These are phyloP conservation scores for Phytophthora kernoviae DNA, from an alignment of 352 stramenopile genomes.

Conservation along the genomic window DNA sequence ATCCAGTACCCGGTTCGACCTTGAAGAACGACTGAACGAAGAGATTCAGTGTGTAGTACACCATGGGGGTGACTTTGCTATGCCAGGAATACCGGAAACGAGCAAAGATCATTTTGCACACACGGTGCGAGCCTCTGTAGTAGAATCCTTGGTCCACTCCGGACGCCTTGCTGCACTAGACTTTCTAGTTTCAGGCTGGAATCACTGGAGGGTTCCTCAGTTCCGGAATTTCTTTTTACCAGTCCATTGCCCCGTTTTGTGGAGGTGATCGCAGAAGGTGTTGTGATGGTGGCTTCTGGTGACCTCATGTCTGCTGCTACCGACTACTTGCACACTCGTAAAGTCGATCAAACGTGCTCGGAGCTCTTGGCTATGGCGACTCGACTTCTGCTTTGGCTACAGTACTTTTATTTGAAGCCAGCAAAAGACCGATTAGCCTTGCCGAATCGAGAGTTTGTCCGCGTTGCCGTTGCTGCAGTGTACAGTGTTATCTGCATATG, in stretches of 20 bases:
- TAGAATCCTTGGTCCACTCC: slow-evolving; percentile 56
- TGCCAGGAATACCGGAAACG: slow-evolving; percentile 49
- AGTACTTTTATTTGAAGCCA: slow-evolving; percentile 65
- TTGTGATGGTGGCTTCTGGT: slow-evolving; percentile 51
- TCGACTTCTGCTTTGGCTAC: slow-evolving; percentile 65
- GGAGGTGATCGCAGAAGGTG: slow-evolving; percentile 61
- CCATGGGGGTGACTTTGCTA: slow-evolving; percentile 39
- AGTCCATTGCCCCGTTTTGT: slow-evolving; percentile 63
- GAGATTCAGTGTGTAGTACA: slow-evolving; percentile 52
- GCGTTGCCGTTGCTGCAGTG: slow-evolving; percentile 62
- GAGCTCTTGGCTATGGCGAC: slow-evolving; percentile 62
- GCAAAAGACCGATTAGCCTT: slow-evolving; percentile 33
- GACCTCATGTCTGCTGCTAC: slow-evolving; percentile 62
- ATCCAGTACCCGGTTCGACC: slow-evolving; percentile 26
- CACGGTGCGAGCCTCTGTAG: slow-evolving; percentile 40
- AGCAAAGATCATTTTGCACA: slow-evolving; percentile 42
- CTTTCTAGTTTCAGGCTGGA: slow-evolving; percentile 65
- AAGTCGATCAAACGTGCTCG: slow-evolving; percentile 69
- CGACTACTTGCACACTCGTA: slow-evolving; percentile 54
- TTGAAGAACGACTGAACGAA: slow-evolving; percentile 58
- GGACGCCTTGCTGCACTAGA: slow-evolving; percentile 55
- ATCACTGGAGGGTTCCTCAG: slow-evolving; percentile 6
- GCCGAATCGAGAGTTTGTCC: slow-evolving; percentile 57
- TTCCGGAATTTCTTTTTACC: slow-evolving; percentile 26
- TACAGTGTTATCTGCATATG: slow-evolving; percentile 80